phyloP scores from a whole-genome alignment of 2,329 filamentous ascomycete species.

The Phoma sp. region DNA sequence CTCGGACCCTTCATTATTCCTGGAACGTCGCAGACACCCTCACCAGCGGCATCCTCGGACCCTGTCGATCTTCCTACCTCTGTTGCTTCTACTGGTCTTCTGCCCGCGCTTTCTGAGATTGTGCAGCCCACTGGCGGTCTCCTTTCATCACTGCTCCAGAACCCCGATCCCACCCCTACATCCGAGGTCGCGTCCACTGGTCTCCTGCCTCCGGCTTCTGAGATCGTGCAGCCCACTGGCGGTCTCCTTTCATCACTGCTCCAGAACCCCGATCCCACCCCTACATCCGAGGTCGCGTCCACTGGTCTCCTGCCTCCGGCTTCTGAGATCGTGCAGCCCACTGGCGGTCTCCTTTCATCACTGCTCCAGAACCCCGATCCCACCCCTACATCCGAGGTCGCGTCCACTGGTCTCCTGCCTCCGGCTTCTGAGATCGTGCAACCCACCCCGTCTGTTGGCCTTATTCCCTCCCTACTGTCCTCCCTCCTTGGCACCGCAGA shows the following conservation, averaged over 20 bases:
- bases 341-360: slow-evolving; percentile 20
- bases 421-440: slow-evolving; percentile 14
- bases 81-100: slow-evolving; percentile 22
- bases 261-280: slow-evolving; percentile 17
- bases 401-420: slow-evolving; percentile 3
- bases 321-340: slow-evolving; percentile 13
- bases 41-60: slow-evolving; percentile 14
- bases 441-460: slow-evolving; percentile 20
- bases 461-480: slow-evolving; percentile 23
- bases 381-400: slow-evolving; percentile 8
- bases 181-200: slow-evolving; percentile 18
- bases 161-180: too few species aligned
- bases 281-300: background rate
- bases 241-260: slow-evolving; percentile 24
- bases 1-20: slow-evolving; percentile 35
- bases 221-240: slow-evolving; percentile 13
- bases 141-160: slow-evolving; percentile 22
- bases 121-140: slow-evolving; percentile 19
- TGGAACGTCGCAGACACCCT: slow-evolving; percentile 22
- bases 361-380: slow-evolving; percentile 13
- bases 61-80: background rate
- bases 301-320: slow-evolving; percentile 21
- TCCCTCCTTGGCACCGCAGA: slow-evolving; percentile 20
- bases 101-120: slow-evolving; percentile 19
- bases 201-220: slow-evolving; percentile 3